Conservation (phyloP, 2,329 filamentous ascomycete species). For the Penicillium sp. region DNA sequence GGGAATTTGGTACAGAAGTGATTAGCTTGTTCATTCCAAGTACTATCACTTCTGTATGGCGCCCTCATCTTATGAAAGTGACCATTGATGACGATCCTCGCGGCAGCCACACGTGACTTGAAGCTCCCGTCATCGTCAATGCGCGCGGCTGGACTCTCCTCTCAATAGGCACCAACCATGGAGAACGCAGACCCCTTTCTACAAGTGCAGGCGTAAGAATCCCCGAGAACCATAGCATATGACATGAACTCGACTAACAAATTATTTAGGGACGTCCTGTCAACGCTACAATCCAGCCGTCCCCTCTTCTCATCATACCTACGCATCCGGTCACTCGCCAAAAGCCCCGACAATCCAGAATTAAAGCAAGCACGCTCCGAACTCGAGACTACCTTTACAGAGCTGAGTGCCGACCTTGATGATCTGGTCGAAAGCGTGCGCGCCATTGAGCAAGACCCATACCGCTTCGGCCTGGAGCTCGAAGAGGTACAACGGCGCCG, state of each 20-base stretch:
- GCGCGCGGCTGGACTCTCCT: neutral
- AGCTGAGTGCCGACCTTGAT: slow-evolving; percentile 76
- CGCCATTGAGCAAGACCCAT: slow-evolving; percentile 80
- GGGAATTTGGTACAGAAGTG: no score
- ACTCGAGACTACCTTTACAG: slow-evolving; percentile 68
- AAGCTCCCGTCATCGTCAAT: slow-evolving; percentile 9
- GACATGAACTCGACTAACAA: no score
- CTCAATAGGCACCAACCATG: slow-evolving; percentile 22
- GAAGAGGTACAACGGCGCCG: slow-evolving; percentile 76
- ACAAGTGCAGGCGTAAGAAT: slow-evolving; percentile 43
- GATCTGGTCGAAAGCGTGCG: slow-evolving; percentile 83
- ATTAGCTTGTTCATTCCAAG: no score
- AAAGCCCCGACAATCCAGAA: slow-evolving; percentile 64
- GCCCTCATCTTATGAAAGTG: no score
- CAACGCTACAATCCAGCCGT: slow-evolving; percentile 71
- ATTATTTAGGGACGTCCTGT: slow-evolving; percentile 73
- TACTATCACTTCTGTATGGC: no score
- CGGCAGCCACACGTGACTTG: slow-evolving; percentile 11
- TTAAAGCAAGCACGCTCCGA: slow-evolving; percentile 62
- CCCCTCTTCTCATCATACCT: slow-evolving; percentile 91
- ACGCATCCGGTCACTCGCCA: slow-evolving; percentile 82
- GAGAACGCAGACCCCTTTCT: slow-evolving; percentile 43
- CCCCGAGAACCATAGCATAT: no score
- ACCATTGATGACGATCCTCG: no score
- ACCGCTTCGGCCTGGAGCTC: slow-evolving; percentile 76